Evolutionary conservation across 768 basidiomycete genomes (phyloP).

Genomic region (Boletus rubescentipes): DNA sequence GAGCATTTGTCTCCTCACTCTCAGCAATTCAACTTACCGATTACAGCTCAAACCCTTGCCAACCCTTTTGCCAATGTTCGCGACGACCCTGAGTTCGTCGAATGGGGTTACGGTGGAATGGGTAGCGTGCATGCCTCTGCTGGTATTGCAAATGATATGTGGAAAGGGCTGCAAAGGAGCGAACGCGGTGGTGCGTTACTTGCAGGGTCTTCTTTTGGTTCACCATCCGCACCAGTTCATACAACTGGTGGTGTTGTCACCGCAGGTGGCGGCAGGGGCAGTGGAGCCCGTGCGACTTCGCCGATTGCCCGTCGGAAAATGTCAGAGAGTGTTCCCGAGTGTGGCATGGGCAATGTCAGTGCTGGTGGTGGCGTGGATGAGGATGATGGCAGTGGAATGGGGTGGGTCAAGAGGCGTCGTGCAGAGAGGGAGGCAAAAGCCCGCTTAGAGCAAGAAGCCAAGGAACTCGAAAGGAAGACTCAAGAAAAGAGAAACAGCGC

Average conservation of each 20-base stretch:
- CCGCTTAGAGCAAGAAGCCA: conserved; percentile 20
- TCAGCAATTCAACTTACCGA: background rate
- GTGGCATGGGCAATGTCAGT: conserved; percentile 30
- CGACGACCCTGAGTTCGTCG: conserved; percentile 79
- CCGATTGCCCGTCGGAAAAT: conserved; percentile 16
- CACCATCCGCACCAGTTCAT: conserved; percentile 16
- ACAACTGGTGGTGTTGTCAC: conserved; percentile 29
- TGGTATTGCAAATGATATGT: conserved; percentile 29
- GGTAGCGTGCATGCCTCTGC: conserved; percentile 46
- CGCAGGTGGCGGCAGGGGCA: conserved; percentile 12
- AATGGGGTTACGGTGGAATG: conserved; percentile 92
- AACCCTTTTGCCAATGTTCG: conserved; percentile 66
- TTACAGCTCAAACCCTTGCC: conserved; percentile 32
- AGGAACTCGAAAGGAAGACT: conserved; percentile 9
- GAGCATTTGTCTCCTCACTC: background rate
- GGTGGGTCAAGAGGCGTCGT: conserved; percentile 69
- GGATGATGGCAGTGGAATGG: conserved; percentile 86
- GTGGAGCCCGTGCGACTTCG: conserved; percentile 13
- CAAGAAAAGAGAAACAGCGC: conserved; percentile 23
- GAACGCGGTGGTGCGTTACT: conserved; percentile 28
- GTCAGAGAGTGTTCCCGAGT: conserved; percentile 18
- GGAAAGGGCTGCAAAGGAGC: conserved; percentile 27
- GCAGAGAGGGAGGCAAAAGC: conserved; percentile 53
- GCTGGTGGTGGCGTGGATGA: conserved; percentile 40
- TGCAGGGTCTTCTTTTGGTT: conserved; percentile 8